A percentile compares a stretch with the other conserved stretches of the same genome.
phyloP scores from a whole-genome alignment of 2,329 filamentous ascomycete genomes.

The Aspergillus novoparasiticus region DNA sequence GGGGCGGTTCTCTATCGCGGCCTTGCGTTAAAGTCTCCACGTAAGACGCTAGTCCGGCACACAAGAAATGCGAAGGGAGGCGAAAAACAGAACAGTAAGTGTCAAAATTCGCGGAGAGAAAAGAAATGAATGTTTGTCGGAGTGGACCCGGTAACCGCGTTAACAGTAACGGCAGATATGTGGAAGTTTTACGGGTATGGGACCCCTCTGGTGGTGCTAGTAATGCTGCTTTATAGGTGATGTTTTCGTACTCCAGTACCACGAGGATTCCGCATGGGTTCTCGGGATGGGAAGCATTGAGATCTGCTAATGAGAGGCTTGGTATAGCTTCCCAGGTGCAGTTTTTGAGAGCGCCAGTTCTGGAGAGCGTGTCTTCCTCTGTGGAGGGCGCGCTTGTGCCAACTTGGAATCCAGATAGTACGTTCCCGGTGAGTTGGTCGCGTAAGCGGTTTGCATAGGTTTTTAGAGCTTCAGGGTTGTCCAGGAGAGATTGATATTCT shows the following conservation, averaged over 20 bases:
- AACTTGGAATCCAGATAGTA: conserved; percentile 48
- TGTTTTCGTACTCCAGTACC: conserved; percentile 53
- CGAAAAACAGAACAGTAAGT: conserved; percentile 49
- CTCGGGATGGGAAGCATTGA: not conserved
- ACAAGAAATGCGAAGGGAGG: conserved; percentile 49
- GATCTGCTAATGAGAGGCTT: conserved; percentile 34
- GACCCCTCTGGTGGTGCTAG: conserved; percentile 37
- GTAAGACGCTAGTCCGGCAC: conserved; percentile 46
- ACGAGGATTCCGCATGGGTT: conserved; percentile 48
- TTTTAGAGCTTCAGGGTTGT: conserved; percentile 40
- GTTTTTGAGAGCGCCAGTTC: conserved; percentile 50
- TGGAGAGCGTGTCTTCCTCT: conserved; percentile 44
- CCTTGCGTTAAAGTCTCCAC: conserved; percentile 20
- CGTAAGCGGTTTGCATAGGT: conserved; percentile 52
- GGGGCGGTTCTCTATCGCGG: not conserved
- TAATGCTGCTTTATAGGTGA: conserved; percentile 54
- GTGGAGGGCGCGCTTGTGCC: conserved; percentile 26
- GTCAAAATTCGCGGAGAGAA: conserved; percentile 55
- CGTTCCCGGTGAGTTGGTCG: conserved; percentile 53
- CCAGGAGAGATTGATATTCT: conserved; percentile 37
- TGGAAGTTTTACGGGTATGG: conserved; percentile 34
- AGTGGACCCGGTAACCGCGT: conserved; percentile 54
- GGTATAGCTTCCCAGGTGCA: conserved; percentile 49
- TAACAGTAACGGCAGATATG: conserved; percentile 53
- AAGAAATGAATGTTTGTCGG: conserved; percentile 52